Conservation (phyloP, 768 basidiomycete genomes). For the Pisolithus marmoratus region DNA sequence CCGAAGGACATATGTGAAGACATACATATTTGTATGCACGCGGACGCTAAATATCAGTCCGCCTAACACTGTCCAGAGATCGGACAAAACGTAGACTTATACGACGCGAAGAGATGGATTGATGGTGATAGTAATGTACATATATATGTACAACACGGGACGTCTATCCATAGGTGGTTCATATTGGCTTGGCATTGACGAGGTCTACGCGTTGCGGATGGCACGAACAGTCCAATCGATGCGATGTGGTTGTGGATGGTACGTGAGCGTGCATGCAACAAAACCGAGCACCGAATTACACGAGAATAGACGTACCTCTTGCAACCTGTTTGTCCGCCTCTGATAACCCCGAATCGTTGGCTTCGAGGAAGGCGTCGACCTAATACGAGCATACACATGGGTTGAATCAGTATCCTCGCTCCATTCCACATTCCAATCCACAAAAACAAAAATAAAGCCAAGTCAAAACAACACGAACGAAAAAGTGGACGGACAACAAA, state of each 20-base stretch:
- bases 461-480: too few species aligned
- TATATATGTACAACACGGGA: background rate
- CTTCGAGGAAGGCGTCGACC: conserved; percentile 94
- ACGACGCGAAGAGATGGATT: background rate
- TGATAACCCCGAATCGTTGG: conserved; percentile 80
- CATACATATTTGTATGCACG: too few species aligned
- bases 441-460: too few species aligned
- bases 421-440: too few species aligned
- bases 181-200: conserved; percentile 53
- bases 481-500: background rate
- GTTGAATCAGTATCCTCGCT: too few species aligned
- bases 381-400: conserved; percentile 15
- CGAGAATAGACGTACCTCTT: conserved; percentile 46
- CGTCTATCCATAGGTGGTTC: background rate
- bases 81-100: background rate
- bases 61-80: too few species aligned
- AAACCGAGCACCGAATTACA: too few species aligned
- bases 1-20: too few species aligned
- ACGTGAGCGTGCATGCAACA: too few species aligned
- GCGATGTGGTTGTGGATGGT: too few species aligned
- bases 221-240: background rate
- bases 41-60: too few species aligned
- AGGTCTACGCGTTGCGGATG: conserved; percentile 37
- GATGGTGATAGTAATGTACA: conserved; percentile 11
- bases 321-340: conserved; percentile 75